These are phyloP conservation scores for Kodamaea restingae DNA, from an alignment of 805 yeast species.

Conservation along the genomic window DNA sequence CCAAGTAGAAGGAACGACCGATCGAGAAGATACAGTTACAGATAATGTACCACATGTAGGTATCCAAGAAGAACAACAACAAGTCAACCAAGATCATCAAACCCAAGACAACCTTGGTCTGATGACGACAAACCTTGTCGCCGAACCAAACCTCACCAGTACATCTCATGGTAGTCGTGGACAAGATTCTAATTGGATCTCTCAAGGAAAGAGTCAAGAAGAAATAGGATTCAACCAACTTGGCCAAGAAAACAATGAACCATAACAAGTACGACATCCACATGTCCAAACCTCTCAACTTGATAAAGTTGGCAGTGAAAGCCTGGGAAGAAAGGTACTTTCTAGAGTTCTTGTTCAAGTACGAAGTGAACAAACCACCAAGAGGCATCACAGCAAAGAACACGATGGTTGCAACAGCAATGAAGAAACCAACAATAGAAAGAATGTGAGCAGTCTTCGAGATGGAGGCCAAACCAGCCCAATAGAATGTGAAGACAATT, in stretches of 20 bases:
- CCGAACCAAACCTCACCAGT: slow-evolving; percentile 93
- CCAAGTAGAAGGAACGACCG: slow-evolving; percentile 96
- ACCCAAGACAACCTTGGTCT: slow-evolving; percentile 85
- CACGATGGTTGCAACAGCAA: slow-evolving; percentile 76
- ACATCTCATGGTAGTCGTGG: slow-evolving; percentile 88
- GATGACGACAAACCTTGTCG: slow-evolving; percentile 69
- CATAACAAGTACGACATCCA: slow-evolving; percentile 94
- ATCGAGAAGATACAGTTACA: slow-evolving; percentile 93
- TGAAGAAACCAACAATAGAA: slow-evolving; percentile 82
- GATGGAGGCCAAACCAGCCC: slow-evolving; percentile 61
- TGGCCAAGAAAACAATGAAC: slow-evolving; percentile 85
- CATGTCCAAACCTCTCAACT: slow-evolving; percentile 83
- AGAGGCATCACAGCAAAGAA: slow-evolving; percentile 94
- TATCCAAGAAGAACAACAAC: slow-evolving; percentile 95
- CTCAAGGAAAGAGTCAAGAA: slow-evolving; percentile 83
- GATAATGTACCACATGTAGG: slow-evolving; percentile 97
- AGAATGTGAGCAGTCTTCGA: slow-evolving; percentile 75
- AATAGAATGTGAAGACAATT: slow-evolving; percentile 77
- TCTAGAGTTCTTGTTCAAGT: slow-evolving; percentile 82
- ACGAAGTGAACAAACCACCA: slow-evolving; percentile 93
- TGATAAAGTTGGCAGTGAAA: slow-evolving; percentile 87
- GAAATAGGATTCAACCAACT: slow-evolving; percentile 85
- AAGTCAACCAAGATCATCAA: slow-evolving; percentile 91
- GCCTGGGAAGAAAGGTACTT: slow-evolving; percentile 90
- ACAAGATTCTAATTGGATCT: slow-evolving; percentile 90